These are phyloP conservation scores for Hermanozyma aechmeae DNA, from an alignment of 805 yeast species.

Conservation along the genomic window DNA sequence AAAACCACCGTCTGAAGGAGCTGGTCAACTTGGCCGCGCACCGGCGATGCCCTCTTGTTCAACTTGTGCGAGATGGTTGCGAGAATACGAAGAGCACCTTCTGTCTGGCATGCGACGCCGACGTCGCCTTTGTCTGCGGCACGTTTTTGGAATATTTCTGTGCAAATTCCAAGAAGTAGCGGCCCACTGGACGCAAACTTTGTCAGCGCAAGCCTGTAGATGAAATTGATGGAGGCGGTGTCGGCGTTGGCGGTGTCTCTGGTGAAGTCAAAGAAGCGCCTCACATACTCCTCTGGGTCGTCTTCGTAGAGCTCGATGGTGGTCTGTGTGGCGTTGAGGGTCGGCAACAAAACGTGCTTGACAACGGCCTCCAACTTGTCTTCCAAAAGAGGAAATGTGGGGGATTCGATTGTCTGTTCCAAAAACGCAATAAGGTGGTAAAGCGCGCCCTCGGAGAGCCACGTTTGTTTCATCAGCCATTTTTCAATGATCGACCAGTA, in stretches of 20 bases:
- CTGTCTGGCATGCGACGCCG: constrained; percentile 25
- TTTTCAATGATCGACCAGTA: constrained; percentile 34
- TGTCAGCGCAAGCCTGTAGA: constrained; percentile 27
- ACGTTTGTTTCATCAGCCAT: constrained; percentile 29
- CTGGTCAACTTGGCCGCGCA: constrained; percentile 29
- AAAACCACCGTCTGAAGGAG: constrained; percentile 27
- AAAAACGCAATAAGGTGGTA: constrained; percentile 35
- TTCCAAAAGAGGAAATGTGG: constrained; percentile 26
- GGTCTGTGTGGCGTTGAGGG: constrained; percentile 27
- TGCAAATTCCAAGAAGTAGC: constrained; percentile 21
- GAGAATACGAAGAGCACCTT: constrained; percentile 33
- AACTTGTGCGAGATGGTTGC: constrained; percentile 32
- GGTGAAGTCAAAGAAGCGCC: constrained; percentile 37
- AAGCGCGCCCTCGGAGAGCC: constrained; percentile 32
- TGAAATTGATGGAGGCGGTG: constrained; percentile 40
- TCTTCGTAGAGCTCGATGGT: constrained; percentile 35
- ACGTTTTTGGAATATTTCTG: constrained; percentile 26
- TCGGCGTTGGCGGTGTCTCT: constrained; percentile 41
- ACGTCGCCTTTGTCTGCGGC: constrained; percentile 17
- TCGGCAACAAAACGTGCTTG: constrained; percentile 31
- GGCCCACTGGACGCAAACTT: constrained; percentile 30
- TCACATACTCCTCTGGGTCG: constrained; percentile 36
- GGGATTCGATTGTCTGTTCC: constrained; percentile 32
- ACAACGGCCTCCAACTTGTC: constrained; percentile 33
- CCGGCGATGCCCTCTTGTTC: constrained; percentile 26